phyloP scores from a whole-genome alignment of 331 rosid species.

The Malus hybrid region DNA sequence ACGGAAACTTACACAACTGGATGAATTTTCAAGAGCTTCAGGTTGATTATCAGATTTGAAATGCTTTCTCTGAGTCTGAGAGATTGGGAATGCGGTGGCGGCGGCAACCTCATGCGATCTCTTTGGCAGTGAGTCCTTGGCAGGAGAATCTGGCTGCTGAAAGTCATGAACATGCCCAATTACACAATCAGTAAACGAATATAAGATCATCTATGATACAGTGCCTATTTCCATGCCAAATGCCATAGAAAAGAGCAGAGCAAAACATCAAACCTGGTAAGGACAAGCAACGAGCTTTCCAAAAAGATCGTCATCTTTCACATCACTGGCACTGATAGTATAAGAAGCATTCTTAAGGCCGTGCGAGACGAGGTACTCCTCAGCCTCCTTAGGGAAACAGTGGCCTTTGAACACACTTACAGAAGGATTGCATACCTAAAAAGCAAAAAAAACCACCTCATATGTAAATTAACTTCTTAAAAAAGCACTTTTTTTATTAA shows the following conservation, averaged over 20 bases:
- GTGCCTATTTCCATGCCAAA: not conserved
- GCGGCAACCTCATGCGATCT: conserved; percentile 20
- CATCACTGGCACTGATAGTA: conserved; percentile 46
- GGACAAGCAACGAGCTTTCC: conserved; percentile 61
- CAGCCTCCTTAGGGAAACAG: conserved; percentile 48
- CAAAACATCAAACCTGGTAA: conserved; percentile 41
- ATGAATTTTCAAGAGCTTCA: conserved; percentile 9
- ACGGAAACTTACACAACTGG: conserved; percentile 38
- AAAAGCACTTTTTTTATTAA: not conserved
- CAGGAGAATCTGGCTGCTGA: conserved; percentile 44
- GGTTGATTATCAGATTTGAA: conserved; percentile 5
- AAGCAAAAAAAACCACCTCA: conserved; percentile 5
- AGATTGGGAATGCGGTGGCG: conserved; percentile 9
- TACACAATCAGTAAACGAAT: not conserved
- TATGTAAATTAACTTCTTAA: not conserved
- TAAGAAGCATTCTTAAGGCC: conserved; percentile 64
- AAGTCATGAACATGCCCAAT: not conserved
- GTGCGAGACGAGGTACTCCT: conserved; percentile 48
- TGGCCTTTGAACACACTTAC: conserved; percentile 60
- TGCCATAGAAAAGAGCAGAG: not conserved
- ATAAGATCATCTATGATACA: not conserved
- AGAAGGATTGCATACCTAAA: conserved; percentile 42
- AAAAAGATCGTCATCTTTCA: conserved; percentile 38
- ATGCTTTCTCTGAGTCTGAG: conserved; percentile 12
- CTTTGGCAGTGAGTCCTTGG: conserved; percentile 17